phyloP scores from a whole-genome alignment of 1,284 basidiomycete genomes.

The Inonotus obliquus region DNA sequence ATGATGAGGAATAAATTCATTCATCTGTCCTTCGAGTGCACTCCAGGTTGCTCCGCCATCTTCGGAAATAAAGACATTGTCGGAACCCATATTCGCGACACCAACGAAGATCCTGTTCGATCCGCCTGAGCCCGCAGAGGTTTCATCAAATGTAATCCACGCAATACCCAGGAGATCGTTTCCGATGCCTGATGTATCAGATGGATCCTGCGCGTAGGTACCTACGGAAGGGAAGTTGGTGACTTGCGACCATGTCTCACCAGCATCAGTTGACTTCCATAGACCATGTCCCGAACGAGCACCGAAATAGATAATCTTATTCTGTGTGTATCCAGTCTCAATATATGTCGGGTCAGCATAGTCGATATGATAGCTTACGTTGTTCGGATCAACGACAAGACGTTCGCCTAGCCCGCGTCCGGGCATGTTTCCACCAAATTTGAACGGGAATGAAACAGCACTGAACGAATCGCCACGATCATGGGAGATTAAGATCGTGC shows the following conservation, averaged over 20 bases:
- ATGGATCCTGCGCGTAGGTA: slow-evolving; percentile 15
- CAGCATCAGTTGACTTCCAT: slow-evolving; percentile 24
- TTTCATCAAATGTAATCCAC: slow-evolving; percentile 24
- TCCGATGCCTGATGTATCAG: slow-evolving; percentile 19
- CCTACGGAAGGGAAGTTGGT: slow-evolving; percentile 18
- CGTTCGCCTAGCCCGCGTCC: slow-evolving; percentile 23
- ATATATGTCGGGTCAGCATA: background rate
- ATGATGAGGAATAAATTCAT: slow-evolving; percentile 25
- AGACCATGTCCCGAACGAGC: slow-evolving; percentile 26
- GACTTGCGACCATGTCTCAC: slow-evolving; percentile 19
- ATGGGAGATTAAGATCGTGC: slow-evolving; percentile 19
- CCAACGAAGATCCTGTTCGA: slow-evolving; percentile 26
- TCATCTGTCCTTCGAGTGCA: slow-evolving; percentile 24
- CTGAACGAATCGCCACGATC: slow-evolving; percentile 23
- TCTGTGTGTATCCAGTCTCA: slow-evolving; percentile 6
- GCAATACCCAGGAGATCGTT: slow-evolving; percentile 22
- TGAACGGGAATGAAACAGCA: slow-evolving; percentile 21
- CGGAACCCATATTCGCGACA: slow-evolving; percentile 22
- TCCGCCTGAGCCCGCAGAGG: slow-evolving; percentile 18
- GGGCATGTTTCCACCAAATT: slow-evolving; percentile 28
- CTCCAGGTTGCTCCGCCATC: slow-evolving; percentile 23
- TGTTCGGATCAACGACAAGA: slow-evolving; percentile 17
- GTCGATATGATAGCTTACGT: slow-evolving; percentile 1
- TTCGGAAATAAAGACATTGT: slow-evolving; percentile 22
- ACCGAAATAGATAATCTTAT: slow-evolving; percentile 24